phyloP scores from a whole-genome alignment of 129 eudicot species.

The Logfia minima region DNA sequence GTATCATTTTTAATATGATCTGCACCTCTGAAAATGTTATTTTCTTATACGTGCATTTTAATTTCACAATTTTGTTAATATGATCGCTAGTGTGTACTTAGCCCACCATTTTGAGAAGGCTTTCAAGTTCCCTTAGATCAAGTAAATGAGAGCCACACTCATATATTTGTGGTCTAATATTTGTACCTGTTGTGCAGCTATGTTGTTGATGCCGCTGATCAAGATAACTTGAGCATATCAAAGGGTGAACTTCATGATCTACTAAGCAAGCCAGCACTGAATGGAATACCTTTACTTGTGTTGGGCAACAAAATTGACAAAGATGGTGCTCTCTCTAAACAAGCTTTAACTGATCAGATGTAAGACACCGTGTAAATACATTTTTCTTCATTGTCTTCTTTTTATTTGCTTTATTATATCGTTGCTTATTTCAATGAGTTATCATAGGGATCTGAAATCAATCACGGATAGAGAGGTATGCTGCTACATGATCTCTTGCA shows the following conservation, averaged over 20 bases:
- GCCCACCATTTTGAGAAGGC: too few species aligned
- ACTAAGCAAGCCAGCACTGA: conserved; percentile 73
- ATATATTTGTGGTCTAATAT: too few species aligned
- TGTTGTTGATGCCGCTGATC: conserved; percentile 99
- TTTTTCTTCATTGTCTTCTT: not conserved
- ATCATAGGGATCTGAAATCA: conserved; percentile 46
- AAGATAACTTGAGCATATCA: conserved; percentile 81
- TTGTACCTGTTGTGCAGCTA: conserved; percentile 52
- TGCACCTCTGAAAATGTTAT: too few species aligned
- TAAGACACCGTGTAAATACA: conserved; percentile 28
- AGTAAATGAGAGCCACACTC: too few species aligned
- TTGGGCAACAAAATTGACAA: conserved; percentile 96
- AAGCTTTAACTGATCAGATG: conserved; percentile 61
- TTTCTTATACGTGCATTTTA: too few species aligned
- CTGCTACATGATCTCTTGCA: conserved; percentile 9
- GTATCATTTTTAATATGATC: too few species aligned
- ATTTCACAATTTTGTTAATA: too few species aligned
- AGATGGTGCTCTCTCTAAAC: conserved; percentile 67
- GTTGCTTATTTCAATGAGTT: not conserved
- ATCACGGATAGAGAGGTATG: conserved; percentile 40
- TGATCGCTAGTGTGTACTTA: too few species aligned
- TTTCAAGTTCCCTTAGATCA: too few species aligned
- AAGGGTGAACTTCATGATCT: conserved; percentile 94
- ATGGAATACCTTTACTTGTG: conserved; percentile 91
- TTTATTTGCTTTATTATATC: not conserved